A percentile compares a stretch with the other conserved stretches of the same genome.
These are phyloP conservation scores for Penicillium robsamsonii DNA, from an alignment of 495 filamentous ascomycete genomes.

Conservation along the genomic window DNA sequence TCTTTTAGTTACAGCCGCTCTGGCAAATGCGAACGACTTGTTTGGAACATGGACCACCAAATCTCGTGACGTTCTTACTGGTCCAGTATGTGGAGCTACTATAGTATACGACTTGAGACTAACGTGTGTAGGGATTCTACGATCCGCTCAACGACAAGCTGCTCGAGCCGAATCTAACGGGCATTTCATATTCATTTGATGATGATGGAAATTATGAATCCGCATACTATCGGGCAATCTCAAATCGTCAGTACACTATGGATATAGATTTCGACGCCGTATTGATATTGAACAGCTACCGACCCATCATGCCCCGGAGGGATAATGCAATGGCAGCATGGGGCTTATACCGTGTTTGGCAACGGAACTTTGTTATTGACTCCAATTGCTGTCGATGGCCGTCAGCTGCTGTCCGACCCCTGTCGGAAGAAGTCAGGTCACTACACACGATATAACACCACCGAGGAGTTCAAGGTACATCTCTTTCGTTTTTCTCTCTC, in stretches of 20 bases:
- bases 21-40: conserved; percentile 46
- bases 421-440: conserved; percentile 52
- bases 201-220: conserved; percentile 69
- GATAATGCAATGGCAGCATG: conserved; percentile 80
- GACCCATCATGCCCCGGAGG: conserved; percentile 64
- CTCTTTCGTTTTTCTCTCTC: neutral
- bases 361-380: conserved; percentile 60
- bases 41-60: conserved; percentile 79
- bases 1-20: conserved; percentile 31
- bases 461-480: conserved; percentile 62
- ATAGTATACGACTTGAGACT: conserved; percentile 7
- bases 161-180: conserved; percentile 66
- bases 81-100: conserved; percentile 53
- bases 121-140: conserved; percentile 61
- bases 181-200: conserved; percentile 82
- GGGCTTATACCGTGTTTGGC: conserved; percentile 52
- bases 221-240: conserved; percentile 68
- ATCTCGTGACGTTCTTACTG: conserved; percentile 68
- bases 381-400: conserved; percentile 68
- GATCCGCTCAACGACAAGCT: conserved; percentile 67
- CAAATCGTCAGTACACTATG: conserved; percentile 60
- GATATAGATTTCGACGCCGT: conserved; percentile 8
- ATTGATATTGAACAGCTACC: conserved; percentile 43
- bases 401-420: conserved; percentile 68
- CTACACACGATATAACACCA: conserved; percentile 69